Percentiles rank a stretch among this genome's conserved stretches.
These are phyloP conservation scores for Backusella morwellensis DNA, from an alignment of 192 early-diverging fungal species.

Conservation along the genomic window DNA sequence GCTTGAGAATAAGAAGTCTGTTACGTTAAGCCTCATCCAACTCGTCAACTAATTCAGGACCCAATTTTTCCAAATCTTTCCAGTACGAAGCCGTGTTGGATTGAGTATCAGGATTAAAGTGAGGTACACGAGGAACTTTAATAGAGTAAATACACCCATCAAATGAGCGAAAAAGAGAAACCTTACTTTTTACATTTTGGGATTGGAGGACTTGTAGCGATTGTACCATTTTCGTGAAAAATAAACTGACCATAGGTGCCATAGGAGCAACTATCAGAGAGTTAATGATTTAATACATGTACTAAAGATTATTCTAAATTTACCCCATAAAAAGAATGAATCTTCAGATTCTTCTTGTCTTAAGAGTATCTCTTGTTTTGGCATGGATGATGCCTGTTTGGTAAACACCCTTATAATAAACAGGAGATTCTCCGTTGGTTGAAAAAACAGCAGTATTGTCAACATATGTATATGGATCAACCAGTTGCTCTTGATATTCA, in stretches of 20 bases:
- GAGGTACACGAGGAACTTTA: constrained; percentile 48
- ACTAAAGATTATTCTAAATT: background rate
- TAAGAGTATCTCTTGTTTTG: constrained; percentile 47
- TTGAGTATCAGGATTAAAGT: constrained; percentile 53
- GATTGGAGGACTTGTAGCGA: constrained; percentile 42
- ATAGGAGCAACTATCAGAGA: constrained; percentile 52
- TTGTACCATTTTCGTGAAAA: constrained; percentile 14
- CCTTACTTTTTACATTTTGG: constrained; percentile 39
- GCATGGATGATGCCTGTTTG: constrained; percentile 55
- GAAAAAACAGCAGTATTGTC: constrained; percentile 57
- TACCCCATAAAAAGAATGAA: constrained; percentile 40
- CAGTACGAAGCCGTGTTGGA: constrained; percentile 55
- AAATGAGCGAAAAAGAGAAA: background rate
- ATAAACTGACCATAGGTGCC: constrained; percentile 56
- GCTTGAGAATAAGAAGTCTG: constrained; percentile 26
- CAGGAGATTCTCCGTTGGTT: constrained; percentile 50
- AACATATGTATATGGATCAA: constrained; percentile 58
- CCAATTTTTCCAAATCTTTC: constrained; percentile 41
- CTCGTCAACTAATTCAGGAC: constrained; percentile 29
- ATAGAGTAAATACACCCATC: background rate
- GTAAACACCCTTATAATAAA: constrained; percentile 45
- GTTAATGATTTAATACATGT: constrained; percentile 25
- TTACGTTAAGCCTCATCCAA: constrained; percentile 54
- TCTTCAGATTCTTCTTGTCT: constrained; percentile 40
- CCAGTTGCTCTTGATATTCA: constrained; percentile 33